Evolutionary conservation across 768 basidiomycete species (phyloP).

Genomic region (Gymnopilus junonius): DNA sequence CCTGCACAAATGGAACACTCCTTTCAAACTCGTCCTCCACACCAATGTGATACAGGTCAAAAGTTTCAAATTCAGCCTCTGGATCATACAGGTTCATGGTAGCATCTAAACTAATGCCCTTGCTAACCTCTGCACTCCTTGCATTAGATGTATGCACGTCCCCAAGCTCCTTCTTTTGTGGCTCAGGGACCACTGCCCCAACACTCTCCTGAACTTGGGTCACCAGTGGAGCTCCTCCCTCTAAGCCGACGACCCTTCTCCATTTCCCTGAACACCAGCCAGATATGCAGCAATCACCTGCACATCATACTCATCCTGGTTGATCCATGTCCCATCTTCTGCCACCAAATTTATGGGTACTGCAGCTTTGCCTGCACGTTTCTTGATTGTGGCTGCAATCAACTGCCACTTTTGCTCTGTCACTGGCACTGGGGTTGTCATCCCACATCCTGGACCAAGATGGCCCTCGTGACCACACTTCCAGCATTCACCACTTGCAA

Average conservation of each 20-base stretch:
- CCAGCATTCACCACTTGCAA: slow-evolving; percentile 24
- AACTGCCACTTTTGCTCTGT: slow-evolving; percentile 21
- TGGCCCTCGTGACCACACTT: slow-evolving; percentile 23
- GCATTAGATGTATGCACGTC: background rate
- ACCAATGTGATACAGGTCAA: slow-evolving; percentile 11
- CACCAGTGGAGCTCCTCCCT: slow-evolving; percentile 7
- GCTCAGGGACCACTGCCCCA: background rate
- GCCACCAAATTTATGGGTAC: background rate
- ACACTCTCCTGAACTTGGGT: background rate
- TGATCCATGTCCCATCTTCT: background rate
- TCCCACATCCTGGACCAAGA: slow-evolving; percentile 1
- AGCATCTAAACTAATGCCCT: background rate
- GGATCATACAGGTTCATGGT: background rate
- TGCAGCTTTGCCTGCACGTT: background rate
- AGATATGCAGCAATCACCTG: background rate
- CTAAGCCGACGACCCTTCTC: slow-evolving; percentile 27
- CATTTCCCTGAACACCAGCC: slow-evolving; percentile 22
- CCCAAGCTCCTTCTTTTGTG: background rate
- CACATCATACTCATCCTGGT: background rate
- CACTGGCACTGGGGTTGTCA: slow-evolving; percentile 1
- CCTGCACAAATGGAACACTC: slow-evolving; percentile 25
- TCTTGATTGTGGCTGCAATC: slow-evolving; percentile 16
- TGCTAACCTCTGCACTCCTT: background rate
- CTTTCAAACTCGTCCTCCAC: background rate
- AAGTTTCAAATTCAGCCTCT: background rate